Percentiles rank a stretch among this genome's conserved stretches.
Evolutionary conservation across 306 rosid species (phyloP).

Genomic region (Sesbania bispinosa): DNA sequence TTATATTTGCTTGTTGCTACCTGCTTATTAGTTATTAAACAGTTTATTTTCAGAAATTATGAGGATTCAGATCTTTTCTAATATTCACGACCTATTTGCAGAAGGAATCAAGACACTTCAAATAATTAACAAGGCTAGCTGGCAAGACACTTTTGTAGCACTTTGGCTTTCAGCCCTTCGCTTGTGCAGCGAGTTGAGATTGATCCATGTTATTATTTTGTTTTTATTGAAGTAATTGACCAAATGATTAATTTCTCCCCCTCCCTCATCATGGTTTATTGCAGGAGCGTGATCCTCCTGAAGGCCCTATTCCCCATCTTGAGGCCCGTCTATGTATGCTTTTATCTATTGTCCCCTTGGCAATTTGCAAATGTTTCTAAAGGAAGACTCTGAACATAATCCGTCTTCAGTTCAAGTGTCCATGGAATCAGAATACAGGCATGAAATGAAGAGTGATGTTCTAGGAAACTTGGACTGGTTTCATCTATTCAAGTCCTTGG

Average conservation of each 20-base stretch:
- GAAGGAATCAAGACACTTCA: conserved; percentile 59
- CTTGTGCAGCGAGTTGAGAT: conserved; percentile 88
- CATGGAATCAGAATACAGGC: conserved; percentile 30
- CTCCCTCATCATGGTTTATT: conserved; percentile 1
- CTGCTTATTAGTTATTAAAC: conserved; percentile 7
- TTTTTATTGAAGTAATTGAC: conserved; percentile 15
- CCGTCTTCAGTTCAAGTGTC: conserved; percentile 29
- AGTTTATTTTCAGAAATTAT: conserved; percentile 14
- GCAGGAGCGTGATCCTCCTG: conserved; percentile 84
- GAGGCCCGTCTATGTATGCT: conserved; percentile 70
- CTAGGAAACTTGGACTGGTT: conserved; percentile 52
- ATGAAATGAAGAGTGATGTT: conserved; percentile 33
- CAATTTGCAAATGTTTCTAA: conserved; percentile 52
- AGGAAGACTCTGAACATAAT: conserved; percentile 37
- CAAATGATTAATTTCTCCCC: conserved; percentile 20
- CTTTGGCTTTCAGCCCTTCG: conserved; percentile 91
- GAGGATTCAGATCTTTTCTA: conserved; percentile 19
- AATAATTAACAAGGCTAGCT: conserved; percentile 71
- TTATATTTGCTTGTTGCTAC: conserved; percentile 5
- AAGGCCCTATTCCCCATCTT: conserved; percentile 79
- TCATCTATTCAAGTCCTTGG: conserved; percentile 70
- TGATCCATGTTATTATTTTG: conserved; percentile 29
- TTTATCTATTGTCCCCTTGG: conserved; percentile 69
- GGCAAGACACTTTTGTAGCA: conserved; percentile 82
- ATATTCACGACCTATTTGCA: conserved; percentile 50